A percentile compares a stretch with the other conserved stretches of the same genome.
These are phyloP conservation scores for Hibiscus tridactylites DNA, from an alignment of 345 rosid genomes.

Conservation along the genomic window DNA sequence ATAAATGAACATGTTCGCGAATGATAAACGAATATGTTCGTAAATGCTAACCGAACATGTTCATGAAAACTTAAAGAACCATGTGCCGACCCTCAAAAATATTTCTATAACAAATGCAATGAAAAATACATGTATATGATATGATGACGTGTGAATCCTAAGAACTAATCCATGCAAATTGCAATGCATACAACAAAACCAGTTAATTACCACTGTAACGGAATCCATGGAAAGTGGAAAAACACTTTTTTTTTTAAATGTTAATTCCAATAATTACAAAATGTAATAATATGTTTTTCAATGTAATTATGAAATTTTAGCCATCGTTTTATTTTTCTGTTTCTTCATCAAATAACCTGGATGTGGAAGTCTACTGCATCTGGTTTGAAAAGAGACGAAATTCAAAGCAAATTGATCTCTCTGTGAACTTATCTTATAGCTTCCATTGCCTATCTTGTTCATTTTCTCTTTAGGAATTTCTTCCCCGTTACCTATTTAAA, in stretches of 20 bases:
- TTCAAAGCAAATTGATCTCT: slow-evolving; percentile 5
- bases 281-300: not conserved
- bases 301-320: not conserved
- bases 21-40: no score
- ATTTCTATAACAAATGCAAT: no score
- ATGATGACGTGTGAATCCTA: not conserved
- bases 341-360: not conserved
- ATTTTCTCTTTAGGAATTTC: not conserved
- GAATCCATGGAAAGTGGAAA: not conserved
- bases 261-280: not conserved
- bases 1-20: no score
- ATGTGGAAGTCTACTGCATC: slow-evolving; percentile 1
- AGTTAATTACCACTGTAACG: not conserved
- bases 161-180: not conserved
- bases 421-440: not conserved
- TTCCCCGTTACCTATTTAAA: not conserved
- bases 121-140: not conserved
- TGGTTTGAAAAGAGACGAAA: not conserved
- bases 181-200: not conserved
- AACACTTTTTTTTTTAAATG: not conserved
- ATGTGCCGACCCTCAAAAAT: no score
- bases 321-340: not conserved
- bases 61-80: no score
- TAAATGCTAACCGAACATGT: no score
- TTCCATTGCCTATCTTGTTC: not conserved